Base-by-base conservation (phyloP, 352 stramenopile species). In the Globisporangium echinulatum region DNA sequence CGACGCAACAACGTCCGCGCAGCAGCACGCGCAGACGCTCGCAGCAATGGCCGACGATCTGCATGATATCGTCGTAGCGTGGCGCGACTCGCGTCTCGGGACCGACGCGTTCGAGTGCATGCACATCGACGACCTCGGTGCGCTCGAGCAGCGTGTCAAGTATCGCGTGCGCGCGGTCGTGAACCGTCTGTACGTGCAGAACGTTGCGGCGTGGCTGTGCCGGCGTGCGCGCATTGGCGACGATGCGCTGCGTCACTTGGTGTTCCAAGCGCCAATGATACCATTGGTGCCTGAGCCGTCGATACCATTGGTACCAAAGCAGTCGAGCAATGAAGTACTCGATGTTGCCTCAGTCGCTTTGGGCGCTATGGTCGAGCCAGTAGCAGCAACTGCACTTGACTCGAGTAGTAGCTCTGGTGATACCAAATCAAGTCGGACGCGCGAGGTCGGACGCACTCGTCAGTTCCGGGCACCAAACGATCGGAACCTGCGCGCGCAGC, bases 21-120 rank as follows among this genome's bases (percentile, higher is more conserved):
- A 48, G 9, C 42, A 57, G 53, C 43, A 42, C 19, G 25, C 25
- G 1, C 25, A 25, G 25, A 56, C 39, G 13, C 55, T 61, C 13
- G 19, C 39, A 1, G 42, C 52, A 33, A 19, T 66, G 36, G 39
- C 60, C 3, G 14, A n/a, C 15, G 44, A 25, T 42, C 25, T 66
- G n/a, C 61, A 58, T n/a, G 60, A 66, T 33, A 14, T 66, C 39
- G 52, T 58, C 40, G 54, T 57, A 40, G 40, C 54, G 13, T 66
- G 60, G 60, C 54, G 55, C 10, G 42, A 25, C 33, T 58, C 60
- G 40, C 49, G 25, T 9, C 37, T 66, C 7, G 60, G 60, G 11
- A 54, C 48, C 3, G 9, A 49, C 14, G 38, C 17, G 0, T 66
- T 66, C 39, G 17, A 40, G 11, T 7, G 36, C 40, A 61, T 66